Percentiles rank a stretch among this genome's conserved stretches.
These are phyloP conservation scores for Diaporthe caulivora DNA, from an alignment of 2,329 filamentous ascomycete species.

Conservation along the genomic window DNA sequence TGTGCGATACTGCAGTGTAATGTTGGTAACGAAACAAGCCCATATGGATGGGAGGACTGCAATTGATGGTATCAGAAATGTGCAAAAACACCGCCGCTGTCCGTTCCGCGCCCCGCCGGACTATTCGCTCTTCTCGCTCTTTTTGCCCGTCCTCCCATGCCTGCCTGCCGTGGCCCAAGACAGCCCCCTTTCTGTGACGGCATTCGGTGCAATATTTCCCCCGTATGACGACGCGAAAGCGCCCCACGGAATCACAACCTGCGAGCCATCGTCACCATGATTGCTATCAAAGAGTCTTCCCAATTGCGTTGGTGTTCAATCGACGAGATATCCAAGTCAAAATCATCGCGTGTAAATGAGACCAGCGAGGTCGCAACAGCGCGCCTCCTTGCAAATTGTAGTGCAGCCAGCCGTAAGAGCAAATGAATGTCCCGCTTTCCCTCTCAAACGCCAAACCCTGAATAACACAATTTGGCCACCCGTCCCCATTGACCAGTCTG, in stretches of 20 bases:
- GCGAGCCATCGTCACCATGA: neutral
- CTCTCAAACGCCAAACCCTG: constrained; percentile 3
- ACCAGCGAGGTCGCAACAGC: neutral
- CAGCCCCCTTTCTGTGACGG: neutral
- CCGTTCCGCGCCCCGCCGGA: neutral
- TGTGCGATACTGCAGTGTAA: neutral
- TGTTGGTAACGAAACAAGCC: neutral
- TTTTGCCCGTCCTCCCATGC: neutral
- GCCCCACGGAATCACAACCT: neutral
- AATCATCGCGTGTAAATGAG: constrained; percentile 3
- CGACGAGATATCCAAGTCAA: neutral
- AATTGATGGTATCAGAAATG: constrained; percentile 7
- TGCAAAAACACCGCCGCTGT: constrained; percentile 6
- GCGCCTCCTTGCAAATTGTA: neutral
- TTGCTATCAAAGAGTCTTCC: neutral
- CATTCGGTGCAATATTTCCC: constrained; percentile 12
- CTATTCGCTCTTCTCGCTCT: neutral
- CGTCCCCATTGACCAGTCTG: neutral
- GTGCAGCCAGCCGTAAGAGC: neutral
- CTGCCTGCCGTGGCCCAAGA: too few species aligned
- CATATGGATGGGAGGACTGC: neutral
- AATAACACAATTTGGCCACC: neutral
- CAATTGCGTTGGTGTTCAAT: neutral
- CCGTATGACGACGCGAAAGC: neutral
- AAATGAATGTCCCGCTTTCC: constrained; percentile 23